Base-by-base conservation (phyloP, 106 monocot genomes). In the Amphibolis antarctica region DNA sequence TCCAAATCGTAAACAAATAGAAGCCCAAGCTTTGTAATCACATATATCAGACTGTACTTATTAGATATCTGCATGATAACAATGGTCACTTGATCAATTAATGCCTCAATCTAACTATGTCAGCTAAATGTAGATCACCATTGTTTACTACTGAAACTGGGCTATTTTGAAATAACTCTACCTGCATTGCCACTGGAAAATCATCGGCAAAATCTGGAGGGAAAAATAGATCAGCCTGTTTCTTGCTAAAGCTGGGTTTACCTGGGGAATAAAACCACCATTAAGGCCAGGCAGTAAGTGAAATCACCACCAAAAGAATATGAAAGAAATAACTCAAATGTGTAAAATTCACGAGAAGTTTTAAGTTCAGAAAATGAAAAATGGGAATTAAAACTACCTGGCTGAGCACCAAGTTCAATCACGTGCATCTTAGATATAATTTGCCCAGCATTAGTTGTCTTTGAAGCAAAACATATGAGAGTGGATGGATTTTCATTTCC, bases 121-220 rank as follows among this genome's bases (percentile, higher is more conserved):
- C n/a, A n/a, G n/a, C 26, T 53, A 5, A 26, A 13, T 57, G 25
- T 28, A 12, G 13, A 22, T 22, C 53, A 53, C 4, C 36, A 6
- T n/a, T n/a, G 26, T 10, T 57, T 28, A 1, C 28, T 13, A 57
- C 3, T 28, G 15, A 57, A 14, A 27, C 36, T 7, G 4, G 7
- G 36, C 7, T 36, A 4, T 2, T 4, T 36, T 2, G 7, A 36
- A 36, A 36, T 36, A 36, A 36, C 36, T 26, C 24, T 64, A 96
- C 94, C 89, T 96, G 94, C 94, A 96, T 96, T 31, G 94, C 83
- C 28, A 96, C 94, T 64, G 94, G 94, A 63, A 96, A 96, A 31
- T 96, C 94, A 76, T 96, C 94, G 10, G 77, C 86, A 80, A 96
- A 96, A 75, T 96, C 94, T 14, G 94, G 94, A 28, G 94, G 94